Evolutionary conservation across 2,329 filamentous ascomycete genomes (phyloP), one percentile per base, ranked within the genome.

Genomic region (Colletotrichum theobromicola): DNA sequence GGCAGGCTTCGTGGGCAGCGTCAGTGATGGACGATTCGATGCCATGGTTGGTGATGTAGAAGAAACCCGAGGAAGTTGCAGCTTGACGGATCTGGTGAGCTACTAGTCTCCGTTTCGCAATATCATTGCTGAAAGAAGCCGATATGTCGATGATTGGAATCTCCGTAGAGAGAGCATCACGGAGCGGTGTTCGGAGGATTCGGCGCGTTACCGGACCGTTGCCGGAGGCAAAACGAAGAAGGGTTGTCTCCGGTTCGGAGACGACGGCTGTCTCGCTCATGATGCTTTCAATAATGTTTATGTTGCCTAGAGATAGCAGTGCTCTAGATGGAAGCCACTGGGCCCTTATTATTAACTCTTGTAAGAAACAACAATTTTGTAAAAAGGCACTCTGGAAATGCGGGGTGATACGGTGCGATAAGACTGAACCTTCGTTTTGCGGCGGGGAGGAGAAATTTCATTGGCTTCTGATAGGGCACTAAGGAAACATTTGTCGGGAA

Each of bases 141-240:
- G 83, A 82, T 8, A 91, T 80, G 77, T 91, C 88, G 66, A 91
- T 88, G 55, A 91, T 78, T 4, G 90, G 90, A 15, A 91, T 88
- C 78, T 91, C 87, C 10, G 81, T 81, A 0, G 80, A 75, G 2
- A 78, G 77, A 4, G 84, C 84, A 63, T 84, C 81, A 32, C 85
- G 83, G 6, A 83, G 80, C 1, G 84, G 82, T 2, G 81, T 82
- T 10, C 74, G 74, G 13, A 83, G 81, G 24, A 87, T 78, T 7
- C 80, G 81, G 21, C 84, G 81, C 46, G 80, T 83, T 34, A 85
- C 79, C 24, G 82, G 81, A 3, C 85, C 85, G 65, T 82, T 81
- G 57, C 80, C 82, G 15, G 85, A 85, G 15, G 82, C 78, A 10
- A 86, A 79, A 37, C 81, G 80, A 35, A 85, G 81, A 24, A 79